phyloP scores from a whole-genome alignment of 257 asterid species.

The Prunella vulgaris region DNA sequence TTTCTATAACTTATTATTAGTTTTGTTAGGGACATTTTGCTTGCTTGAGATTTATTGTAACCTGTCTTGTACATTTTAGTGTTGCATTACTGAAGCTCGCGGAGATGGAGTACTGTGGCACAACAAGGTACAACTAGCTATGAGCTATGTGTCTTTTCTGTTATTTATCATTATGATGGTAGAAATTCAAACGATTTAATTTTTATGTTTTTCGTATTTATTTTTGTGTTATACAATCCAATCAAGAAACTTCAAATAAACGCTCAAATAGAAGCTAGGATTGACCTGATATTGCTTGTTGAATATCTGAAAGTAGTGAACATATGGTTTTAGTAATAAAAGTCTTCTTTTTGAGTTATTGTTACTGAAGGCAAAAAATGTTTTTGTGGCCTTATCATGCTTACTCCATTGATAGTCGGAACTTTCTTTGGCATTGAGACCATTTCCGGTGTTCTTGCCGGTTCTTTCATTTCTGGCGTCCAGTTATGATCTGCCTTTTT shows the following conservation, averaged over 20 bases:
- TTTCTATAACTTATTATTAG: no score
- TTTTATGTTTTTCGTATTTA: background rate
- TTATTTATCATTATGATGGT: background rate
- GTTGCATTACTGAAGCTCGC: constrained; percentile 85
- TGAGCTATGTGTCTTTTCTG: background rate
- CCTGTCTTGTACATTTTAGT: constrained; percentile 34
- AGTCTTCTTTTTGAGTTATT: background rate
- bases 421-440: constrained; percentile 84
- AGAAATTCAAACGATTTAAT: background rate
- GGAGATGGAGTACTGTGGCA: constrained; percentile 86
- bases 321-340: background rate
- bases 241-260: background rate
- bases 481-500: constrained; percentile 44
- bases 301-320: background rate
- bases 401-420: constrained; percentile 79
- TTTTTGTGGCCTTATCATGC: constrained; percentile 46
- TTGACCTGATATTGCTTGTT: background rate
- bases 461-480: constrained; percentile 87
- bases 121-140: constrained; percentile 63
- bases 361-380: background rate
- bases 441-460: constrained; percentile 85
- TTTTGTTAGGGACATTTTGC: no score
- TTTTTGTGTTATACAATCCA: background rate
- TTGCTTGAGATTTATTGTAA: background rate
- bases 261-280: background rate